A percentile compares a stretch with the other conserved stretches of the same genome.
phyloP scores from a whole-genome alignment of 2,329 filamentous ascomycete genomes.

The Exophiala sp. region DNA sequence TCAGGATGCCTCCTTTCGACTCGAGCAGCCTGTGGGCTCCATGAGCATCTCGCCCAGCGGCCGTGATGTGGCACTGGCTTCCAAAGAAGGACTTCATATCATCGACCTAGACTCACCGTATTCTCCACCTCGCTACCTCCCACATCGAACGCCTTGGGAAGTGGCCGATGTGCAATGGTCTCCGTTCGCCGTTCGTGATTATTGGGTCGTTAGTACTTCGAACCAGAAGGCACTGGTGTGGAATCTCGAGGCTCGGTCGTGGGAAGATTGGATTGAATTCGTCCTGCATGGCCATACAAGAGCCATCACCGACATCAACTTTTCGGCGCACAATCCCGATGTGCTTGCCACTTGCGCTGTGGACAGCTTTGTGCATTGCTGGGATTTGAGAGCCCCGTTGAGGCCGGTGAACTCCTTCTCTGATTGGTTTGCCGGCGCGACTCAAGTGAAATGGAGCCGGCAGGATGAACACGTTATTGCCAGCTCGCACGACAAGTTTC shows the following conservation, averaged over 20 bases:
- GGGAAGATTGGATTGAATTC: conserved; percentile 78
- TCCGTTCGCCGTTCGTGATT: conserved; percentile 79
- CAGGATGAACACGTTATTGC: conserved; percentile 81
- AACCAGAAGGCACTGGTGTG: conserved; percentile 92
- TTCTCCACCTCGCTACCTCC: conserved; percentile 75
- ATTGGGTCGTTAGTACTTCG: conserved; percentile 89
- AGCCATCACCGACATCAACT: conserved; percentile 94
- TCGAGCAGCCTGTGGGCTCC: conserved; percentile 73
- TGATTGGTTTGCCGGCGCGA: conserved; percentile 89
- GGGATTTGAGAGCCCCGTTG: conserved; percentile 72
- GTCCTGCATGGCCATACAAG: conserved; percentile 78
- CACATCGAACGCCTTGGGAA: conserved; percentile 85
- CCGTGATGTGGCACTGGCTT: conserved; percentile 82
- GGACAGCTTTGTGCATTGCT: conserved; percentile 87
- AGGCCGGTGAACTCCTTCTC: conserved; percentile 75
- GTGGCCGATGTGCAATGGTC: conserved; percentile 97
- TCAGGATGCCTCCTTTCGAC: conserved; percentile 73
- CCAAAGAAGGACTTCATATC: conserved; percentile 80
- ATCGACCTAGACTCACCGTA: conserved; percentile 88
- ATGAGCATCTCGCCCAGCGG: conserved; percentile 90
- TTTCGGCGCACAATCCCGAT: conserved; percentile 87
- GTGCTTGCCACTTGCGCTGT: conserved; percentile 84
- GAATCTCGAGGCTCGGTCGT: conserved; percentile 69
- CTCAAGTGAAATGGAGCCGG: conserved; percentile 91
- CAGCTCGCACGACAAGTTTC: conserved; percentile 79